Conservation (phyloP, 2,329 filamentous ascomycete genomes). For the Diplodia intermedia region DNA sequence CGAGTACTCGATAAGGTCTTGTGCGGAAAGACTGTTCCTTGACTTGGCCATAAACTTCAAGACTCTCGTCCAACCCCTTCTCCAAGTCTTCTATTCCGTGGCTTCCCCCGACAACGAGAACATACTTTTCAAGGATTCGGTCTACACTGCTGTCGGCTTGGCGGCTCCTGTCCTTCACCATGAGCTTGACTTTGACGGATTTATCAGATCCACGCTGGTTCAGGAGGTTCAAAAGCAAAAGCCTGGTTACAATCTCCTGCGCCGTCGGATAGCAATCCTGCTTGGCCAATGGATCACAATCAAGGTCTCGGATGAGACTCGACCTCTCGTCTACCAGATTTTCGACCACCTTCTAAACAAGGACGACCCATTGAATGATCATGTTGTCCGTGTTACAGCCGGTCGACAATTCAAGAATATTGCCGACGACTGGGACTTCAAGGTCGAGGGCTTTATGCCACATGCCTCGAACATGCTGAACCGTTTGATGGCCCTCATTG, state of each 20-base stretch:
- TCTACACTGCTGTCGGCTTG: constrained; percentile 91
- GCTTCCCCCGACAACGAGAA: constrained; percentile 70
- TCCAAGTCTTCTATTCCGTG: constrained; percentile 82
- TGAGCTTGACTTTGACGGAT: constrained; percentile 81
- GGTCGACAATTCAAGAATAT: constrained; percentile 82
- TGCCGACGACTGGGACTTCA: constrained; percentile 85
- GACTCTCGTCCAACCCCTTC: constrained; percentile 75
- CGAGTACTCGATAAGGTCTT: constrained; percentile 91
- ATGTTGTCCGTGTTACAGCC: constrained; percentile 90
- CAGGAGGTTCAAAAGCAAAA: constrained; percentile 75
- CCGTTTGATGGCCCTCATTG: constrained; percentile 77
- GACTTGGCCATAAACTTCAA: constrained; percentile 92
- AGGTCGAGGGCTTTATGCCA: constrained; percentile 74
- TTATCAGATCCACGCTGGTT: constrained; percentile 77
- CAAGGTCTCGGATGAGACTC: constrained; percentile 71
- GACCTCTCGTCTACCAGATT: constrained; percentile 82
- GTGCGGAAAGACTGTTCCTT: constrained; percentile 91
- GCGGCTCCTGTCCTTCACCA: constrained; percentile 77
- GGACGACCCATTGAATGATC: constrained; percentile 80
- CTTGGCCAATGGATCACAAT: constrained; percentile 89
- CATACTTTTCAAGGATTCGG: constrained; percentile 86
- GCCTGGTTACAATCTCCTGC: constrained; percentile 77
- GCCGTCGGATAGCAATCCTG: constrained; percentile 86
- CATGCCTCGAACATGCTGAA: constrained; percentile 77
- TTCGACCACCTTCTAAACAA: constrained; percentile 85